phyloP scores from a whole-genome alignment of 371 early-diverging fungal genomes.

The Zancudomyces culisetae region DNA sequence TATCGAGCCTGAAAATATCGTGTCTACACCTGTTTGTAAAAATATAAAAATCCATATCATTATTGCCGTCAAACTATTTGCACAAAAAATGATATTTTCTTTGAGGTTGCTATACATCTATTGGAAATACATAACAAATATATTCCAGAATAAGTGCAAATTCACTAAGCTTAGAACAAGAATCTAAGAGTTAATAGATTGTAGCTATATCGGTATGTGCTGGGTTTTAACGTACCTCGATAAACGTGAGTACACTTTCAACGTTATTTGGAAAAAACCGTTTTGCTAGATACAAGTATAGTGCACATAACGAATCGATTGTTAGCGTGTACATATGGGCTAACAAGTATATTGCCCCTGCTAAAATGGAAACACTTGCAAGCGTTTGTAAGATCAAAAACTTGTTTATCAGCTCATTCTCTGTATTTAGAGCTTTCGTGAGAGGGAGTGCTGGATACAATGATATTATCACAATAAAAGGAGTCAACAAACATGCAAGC shows the following conservation, averaged over 20 bases:
- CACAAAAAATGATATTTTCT: neutral
- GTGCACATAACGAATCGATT: too few relatives aligned
- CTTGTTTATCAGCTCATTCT: neutral
- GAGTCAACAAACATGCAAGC: neutral
- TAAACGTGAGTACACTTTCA: too few relatives aligned
- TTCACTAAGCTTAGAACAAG: too few relatives aligned
- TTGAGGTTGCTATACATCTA: neutral
- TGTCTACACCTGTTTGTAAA: neutral
- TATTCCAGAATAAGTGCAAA: too few relatives aligned
- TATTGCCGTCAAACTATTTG: neutral
- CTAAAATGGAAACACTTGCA: neutral
- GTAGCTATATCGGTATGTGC: too few relatives aligned
- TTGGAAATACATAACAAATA: neutral
- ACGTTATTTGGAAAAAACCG: too few relatives aligned
- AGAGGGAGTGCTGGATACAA: neutral
- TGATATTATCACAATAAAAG: neutral
- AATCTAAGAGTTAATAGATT: too few relatives aligned
- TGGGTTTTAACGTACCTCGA: too few relatives aligned
- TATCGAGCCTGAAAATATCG: neutral
- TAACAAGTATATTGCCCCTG: too few relatives aligned
- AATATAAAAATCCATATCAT: neutral
- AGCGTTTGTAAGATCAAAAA: neutral
- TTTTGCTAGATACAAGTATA: too few relatives aligned
- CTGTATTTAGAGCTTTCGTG: neutral
- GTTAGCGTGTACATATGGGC: too few relatives aligned